Evolutionary conservation across 805 yeast genomes (phyloP).

Genomic region (Zygoascus ofunaensis): DNA sequence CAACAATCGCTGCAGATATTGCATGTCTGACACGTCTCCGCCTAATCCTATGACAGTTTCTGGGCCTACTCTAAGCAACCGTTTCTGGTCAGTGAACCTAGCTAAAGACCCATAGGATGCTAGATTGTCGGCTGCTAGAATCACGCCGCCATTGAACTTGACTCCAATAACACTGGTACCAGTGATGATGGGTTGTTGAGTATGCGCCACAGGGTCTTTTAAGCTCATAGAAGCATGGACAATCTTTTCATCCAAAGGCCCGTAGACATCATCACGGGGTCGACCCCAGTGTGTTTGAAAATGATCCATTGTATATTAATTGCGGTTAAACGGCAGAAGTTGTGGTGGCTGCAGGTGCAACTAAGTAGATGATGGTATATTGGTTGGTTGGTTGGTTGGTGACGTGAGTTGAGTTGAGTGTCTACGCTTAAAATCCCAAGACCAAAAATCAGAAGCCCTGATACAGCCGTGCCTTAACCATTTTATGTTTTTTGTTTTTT

Average conservation of each 20-base stretch:
- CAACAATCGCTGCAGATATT: constrained; percentile 62
- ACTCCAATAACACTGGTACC: constrained; percentile 93
- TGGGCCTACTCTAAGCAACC: constrained; percentile 74
- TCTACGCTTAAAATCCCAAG: too few species aligned
- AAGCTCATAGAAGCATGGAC: constrained; percentile 45
- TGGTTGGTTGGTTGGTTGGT: too few species aligned
- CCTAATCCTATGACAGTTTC: constrained; percentile 86
- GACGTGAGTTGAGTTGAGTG: too few species aligned
- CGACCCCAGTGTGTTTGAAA: constrained; percentile 94
- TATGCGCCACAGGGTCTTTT: constrained; percentile 65
- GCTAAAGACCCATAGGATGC: constrained; percentile 89
- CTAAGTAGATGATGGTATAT: too few species aligned
- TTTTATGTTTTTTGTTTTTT: too few species aligned
- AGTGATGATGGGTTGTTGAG: constrained; percentile 91
- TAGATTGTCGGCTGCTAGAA: constrained; percentile 90
- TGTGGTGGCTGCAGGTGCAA: too few species aligned
- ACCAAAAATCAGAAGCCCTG: too few species aligned
- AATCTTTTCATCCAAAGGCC: constrained; percentile 50
- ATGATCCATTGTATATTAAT: constrained; percentile 87
- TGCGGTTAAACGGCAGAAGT: too few species aligned
- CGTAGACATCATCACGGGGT: constrained; percentile 76
- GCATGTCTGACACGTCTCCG: constrained; percentile 93
- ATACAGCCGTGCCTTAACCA: too few species aligned
- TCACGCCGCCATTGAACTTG: constrained; percentile 82
- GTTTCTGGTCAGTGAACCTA: constrained; percentile 75